Evolutionary conservation across 225 moss, liverwort and hornwort species (phyloP), one percentile per base, ranked within the genome.

Genomic region (Bryum argenteum): DNA sequence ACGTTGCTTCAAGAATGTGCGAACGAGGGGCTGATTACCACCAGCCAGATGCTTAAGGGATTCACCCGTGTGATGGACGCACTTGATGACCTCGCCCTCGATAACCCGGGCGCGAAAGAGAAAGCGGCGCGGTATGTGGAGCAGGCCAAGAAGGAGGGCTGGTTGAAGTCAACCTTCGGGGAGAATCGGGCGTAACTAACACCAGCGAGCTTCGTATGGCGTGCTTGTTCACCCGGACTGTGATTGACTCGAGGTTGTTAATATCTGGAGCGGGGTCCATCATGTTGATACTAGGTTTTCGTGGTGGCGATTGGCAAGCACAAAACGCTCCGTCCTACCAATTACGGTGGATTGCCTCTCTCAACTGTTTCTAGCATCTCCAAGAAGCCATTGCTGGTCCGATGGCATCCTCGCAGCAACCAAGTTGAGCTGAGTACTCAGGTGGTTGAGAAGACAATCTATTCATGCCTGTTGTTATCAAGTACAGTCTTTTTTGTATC

Each of bases 21-120:
- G 8, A 92, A 77, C 23, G 97, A 98, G 77, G 91, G 97, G 1
- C 88, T 98, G 26, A 87, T 98, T 16, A 98, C 94, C 2, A 98
- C 97, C 28, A 98, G 90, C 69, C 97, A 98, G 79, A 98, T 92
- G 97, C 65, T 88, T 11, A 92, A 98, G 69, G 97, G 97, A 28
- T 98, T 94, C 61, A 79, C 75, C 33, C 90, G 97, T 18, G 79
- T 97, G 47, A 78, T 83, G 55, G 97, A 97, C 67, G 71, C 84
- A 9, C 71, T 98, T 48, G 97, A 98, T 63, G 97, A 98, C 59
- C 94, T 98, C 18, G 85, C 97, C 9, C 87, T 98, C n/a, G 97
- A 98, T 50, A 92, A 89, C 67, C 97, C 94, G 14, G 85, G 88
- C 48, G 97, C 97, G 6, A 86, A 80, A 77, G 91, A 77, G n/a